Evolutionary conservation across 2,329 filamentous ascomycete genomes (phyloP).

Genomic region (Amesomyces nigricolor): DNA sequence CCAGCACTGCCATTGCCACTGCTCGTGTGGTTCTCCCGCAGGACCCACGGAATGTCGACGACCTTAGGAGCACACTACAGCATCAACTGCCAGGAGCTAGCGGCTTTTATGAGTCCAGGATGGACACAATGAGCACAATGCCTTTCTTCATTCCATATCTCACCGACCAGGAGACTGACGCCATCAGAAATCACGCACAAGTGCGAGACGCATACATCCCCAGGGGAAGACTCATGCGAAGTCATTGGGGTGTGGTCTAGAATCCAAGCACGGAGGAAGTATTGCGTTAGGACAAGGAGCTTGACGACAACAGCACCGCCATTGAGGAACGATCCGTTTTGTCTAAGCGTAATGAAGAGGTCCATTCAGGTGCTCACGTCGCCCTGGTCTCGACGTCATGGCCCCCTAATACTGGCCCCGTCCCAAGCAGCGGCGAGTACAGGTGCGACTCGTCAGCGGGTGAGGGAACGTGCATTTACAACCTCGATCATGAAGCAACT

Average conservation of each 20-base stretch:
- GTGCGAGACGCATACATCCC: not conserved
- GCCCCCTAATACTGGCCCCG: not conserved
- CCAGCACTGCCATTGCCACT: not conserved
- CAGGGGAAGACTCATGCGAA: not conserved
- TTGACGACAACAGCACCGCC: too few species aligned
- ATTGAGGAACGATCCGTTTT: not conserved
- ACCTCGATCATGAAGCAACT: not conserved
- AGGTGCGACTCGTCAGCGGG: not conserved
- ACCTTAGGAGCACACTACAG: not conserved
- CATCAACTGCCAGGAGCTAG: not conserved
- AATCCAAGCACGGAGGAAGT: too few species aligned
- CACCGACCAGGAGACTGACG: not conserved
- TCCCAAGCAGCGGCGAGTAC: not conserved
- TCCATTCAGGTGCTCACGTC: not conserved
- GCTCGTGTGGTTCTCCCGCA: not conserved
- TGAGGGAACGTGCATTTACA: not conserved
- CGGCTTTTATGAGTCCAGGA: slow-evolving; percentile 4
- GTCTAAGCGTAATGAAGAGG: not conserved
- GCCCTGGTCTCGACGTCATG: not conserved
- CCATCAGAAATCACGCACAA: not conserved
- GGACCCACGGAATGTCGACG: not conserved
- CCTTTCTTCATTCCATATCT: not conserved
- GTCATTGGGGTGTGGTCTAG: not conserved
- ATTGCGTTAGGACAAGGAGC: too few species aligned
- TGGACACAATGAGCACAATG: not conserved